Base-by-base conservation (phyloP, 495 filamentous ascomycete genomes). In the Aspergillus sparsus region DNA sequence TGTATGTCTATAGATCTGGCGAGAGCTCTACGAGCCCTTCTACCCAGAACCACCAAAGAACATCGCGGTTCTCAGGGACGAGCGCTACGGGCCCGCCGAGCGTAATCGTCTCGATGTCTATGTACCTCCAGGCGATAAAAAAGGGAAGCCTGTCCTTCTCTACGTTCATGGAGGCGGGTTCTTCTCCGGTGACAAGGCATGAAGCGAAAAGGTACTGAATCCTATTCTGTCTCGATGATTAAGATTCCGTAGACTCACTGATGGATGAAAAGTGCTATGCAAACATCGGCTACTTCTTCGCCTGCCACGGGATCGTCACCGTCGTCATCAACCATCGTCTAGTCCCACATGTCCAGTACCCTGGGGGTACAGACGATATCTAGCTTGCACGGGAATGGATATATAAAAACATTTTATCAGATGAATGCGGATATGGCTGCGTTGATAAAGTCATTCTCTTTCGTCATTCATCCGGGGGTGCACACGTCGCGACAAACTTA, bases 331-430 rank as follows among this genome's bases (percentile, higher is more conserved):
- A 55, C 53, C 53, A 55, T 45, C 53, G 27, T 7, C 37, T 55
- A 6, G 53, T 55, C 7, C 53, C 53, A 2, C n/a, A 45, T 55
- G 39, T 55, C 12, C 13, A 55, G 53, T 55, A 55, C 33, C 37
- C 53, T 3, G 53, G 36, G 3, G 53, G 53, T 12, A 36, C 53
- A 3, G 53, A 55, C 12, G 53, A 55, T 27, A 27, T 55, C 7
- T 36, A 55, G 7, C 12, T 44, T 11, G 53, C 16, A 7, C 53
- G 53, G n/a, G 53, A 55, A 41, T 55, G 53, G 53, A 33, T 55
- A 13, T 55, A 31, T 21, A 6, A n/a, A 6, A 44, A 55, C 12
- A 55, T 55, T 6, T 8, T 9, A 7, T 27, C 6, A 5, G 12
- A 18, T 12, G 6, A 12, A 12, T 55, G 27, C 13, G 53, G 53